These are phyloP conservation scores for Pseudocohnilembus persalinus DNA, from an alignment of 169 alveolate genomes.

Conservation along the genomic window DNA sequence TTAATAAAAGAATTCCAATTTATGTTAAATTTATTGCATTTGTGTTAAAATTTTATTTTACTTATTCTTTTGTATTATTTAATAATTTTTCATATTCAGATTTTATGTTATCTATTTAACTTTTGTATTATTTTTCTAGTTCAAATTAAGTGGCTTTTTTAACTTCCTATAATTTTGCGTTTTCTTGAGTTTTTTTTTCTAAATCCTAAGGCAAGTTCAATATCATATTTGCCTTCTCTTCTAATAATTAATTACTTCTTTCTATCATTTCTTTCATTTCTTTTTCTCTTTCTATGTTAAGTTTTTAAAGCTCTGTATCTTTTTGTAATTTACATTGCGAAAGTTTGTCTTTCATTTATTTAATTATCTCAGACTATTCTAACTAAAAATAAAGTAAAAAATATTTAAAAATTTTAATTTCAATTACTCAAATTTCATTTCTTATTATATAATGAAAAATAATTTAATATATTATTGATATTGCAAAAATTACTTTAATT, in stretches of 20 bases:
- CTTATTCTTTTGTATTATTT: slow-evolving; percentile 8
- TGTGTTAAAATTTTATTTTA: no score
- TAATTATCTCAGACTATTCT: slow-evolving; percentile 19
- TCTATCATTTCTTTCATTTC: slow-evolving; percentile 24
- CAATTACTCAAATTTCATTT: neutral
- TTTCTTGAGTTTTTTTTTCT: slow-evolving; percentile 20
- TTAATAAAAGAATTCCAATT: neutral
- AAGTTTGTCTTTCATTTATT: slow-evolving; percentile 18
- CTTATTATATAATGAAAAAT: no score
- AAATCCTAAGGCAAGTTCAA: slow-evolving; percentile 32
- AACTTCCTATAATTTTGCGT: slow-evolving; percentile 24
- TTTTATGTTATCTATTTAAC: slow-evolving; percentile 30
- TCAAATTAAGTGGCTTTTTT: slow-evolving; percentile 28
- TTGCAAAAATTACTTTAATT: neutral
- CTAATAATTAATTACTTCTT: slow-evolving; percentile 14
- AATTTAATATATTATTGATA: no score
- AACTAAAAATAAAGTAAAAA: slow-evolving; percentile 19
- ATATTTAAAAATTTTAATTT: no score
- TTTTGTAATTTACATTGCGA: slow-evolving; percentile 15
- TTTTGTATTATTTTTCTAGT: slow-evolving; percentile 38
- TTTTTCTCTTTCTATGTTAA: slow-evolving; percentile 14
- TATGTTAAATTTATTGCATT: neutral
- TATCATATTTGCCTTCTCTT: slow-evolving; percentile 36
- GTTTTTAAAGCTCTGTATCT: slow-evolving; percentile 18
- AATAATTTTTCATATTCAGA: slow-evolving; percentile 20